A percentile compares a stretch with the other conserved stretches of the same genome.
phyloP scores from a whole-genome alignment of 2,329 filamentous ascomycete genomes.

The Colletotrichum scovillei region DNA sequence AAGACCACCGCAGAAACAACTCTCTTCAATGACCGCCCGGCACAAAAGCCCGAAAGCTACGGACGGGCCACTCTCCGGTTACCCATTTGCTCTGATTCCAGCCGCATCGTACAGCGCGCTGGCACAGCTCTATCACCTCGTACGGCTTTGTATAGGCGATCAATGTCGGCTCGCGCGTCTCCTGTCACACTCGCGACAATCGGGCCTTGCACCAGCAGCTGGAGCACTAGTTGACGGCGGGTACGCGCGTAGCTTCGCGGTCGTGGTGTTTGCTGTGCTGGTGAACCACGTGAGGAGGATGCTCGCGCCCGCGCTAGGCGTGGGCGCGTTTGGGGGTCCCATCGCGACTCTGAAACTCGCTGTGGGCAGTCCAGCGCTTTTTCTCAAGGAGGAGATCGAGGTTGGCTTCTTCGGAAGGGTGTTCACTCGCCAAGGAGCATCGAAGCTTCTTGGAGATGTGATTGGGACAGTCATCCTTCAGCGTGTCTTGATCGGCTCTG shows the following conservation, averaged over 20 bases:
- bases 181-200: not conserved
- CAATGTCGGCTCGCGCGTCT: not conserved
- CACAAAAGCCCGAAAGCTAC: not conserved
- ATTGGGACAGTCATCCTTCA: constrained; percentile 18
- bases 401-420: not conserved
- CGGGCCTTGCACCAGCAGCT: not conserved
- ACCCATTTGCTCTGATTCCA: not conserved
- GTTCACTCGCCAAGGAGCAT: not conserved
- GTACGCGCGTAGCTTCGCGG: constrained; percentile 37
- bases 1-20: not conserved
- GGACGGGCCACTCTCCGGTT: not conserved
- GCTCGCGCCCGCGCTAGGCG: constrained; percentile 44
- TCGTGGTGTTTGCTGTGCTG: constrained; percentile 48
- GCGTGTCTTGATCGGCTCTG: constrained; percentile 1
- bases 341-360: constrained; percentile 50
- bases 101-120: not conserved
- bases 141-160: not conserved
- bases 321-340: constrained; percentile 45
- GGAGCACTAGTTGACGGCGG: not conserved
- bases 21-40: not conserved
- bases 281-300: constrained; percentile 52
- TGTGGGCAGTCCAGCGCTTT: constrained; percentile 48
- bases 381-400: constrained; percentile 43
- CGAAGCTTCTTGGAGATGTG: not conserved
- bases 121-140: not conserved